phyloP scores from a whole-genome alignment of 2,329 filamentous ascomycete species.

The Phaeophleospora eucalypticola region DNA sequence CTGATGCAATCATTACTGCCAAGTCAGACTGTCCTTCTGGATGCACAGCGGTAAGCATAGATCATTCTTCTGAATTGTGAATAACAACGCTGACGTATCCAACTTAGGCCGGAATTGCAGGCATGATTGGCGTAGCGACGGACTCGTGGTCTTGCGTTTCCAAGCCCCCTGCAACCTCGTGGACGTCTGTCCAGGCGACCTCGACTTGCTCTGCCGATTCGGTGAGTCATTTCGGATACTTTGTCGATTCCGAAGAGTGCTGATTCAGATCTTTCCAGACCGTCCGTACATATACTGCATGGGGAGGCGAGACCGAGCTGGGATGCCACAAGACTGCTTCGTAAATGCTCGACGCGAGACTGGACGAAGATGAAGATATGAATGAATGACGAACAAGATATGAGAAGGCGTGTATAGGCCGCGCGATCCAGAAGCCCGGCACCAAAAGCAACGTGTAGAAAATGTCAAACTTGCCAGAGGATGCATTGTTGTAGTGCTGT shows the following conservation, averaged over 20 bases:
- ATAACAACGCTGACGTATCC: not conserved
- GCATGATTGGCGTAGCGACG: slow-evolving; percentile 12
- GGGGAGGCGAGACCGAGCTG: not conserved
- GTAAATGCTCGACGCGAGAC: not conserved
- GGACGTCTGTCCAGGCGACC: slow-evolving; percentile 12
- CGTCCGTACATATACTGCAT: slow-evolving; percentile 1
- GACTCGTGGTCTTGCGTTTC: slow-evolving; percentile 10
- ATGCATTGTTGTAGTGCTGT: no score
- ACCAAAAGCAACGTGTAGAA: not conserved
- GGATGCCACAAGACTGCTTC: not conserved
- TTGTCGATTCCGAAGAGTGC: no score
- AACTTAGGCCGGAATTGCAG: slow-evolving; percentile 2
- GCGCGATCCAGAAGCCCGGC: not conserved
- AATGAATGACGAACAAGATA: not conserved
- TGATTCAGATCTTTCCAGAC: not conserved
- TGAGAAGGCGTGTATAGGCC: not conserved
- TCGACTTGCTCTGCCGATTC: slow-evolving; percentile 8
- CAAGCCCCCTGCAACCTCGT: not conserved
- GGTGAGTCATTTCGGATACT: not conserved
- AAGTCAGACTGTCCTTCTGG: slow-evolving; percentile 10
- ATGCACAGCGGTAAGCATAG: slow-evolving; percentile 4
- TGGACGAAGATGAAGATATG: not conserved
- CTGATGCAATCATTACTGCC: slow-evolving; percentile 5
- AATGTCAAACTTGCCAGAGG: no score
- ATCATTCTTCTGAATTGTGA: no score